These are phyloP conservation scores for Gyromitra esculenta DNA, from an alignment of 2,329 filamentous ascomycete genomes.

Conservation along the genomic window DNA sequence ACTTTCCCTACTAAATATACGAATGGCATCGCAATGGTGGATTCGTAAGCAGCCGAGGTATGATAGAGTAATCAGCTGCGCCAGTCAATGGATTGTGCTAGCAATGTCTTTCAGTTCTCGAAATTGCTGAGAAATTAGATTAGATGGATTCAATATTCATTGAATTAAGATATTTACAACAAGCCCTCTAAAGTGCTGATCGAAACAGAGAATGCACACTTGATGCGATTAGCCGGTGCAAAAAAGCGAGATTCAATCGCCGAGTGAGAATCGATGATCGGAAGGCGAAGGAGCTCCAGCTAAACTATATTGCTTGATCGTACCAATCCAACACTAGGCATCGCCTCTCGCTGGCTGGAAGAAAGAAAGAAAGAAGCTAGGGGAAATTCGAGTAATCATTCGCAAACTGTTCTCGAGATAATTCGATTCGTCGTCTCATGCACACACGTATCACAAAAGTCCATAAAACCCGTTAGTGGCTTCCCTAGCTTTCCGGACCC, in stretches of 20 bases:
- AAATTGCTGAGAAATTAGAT: no score
- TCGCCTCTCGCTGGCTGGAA: neutral
- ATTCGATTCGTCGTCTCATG: neutral
- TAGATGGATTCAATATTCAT: neutral
- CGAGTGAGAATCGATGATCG: constrained; percentile 29
- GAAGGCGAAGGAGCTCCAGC: neutral
- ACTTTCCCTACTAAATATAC: no score
- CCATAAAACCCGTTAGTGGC: neutral
- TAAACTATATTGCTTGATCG: neutral
- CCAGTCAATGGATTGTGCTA: no score
- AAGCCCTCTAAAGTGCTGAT: neutral
- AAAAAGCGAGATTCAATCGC: neutral
- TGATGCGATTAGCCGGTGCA: neutral
- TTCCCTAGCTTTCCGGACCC: neutral
- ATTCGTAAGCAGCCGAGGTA: no score
- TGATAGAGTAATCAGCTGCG: no score
- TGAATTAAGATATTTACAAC: neutral
- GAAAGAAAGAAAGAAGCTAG: neutral
- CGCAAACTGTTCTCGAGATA: neutral
- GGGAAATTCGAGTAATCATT: neutral
- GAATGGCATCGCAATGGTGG: no score
- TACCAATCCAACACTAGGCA: neutral
- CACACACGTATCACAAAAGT: neutral
- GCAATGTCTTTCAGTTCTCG: no score
- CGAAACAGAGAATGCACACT: neutral